Conservation (phyloP, 75 land plant genomes). For the Cunninghamia lanceolata region DNA sequence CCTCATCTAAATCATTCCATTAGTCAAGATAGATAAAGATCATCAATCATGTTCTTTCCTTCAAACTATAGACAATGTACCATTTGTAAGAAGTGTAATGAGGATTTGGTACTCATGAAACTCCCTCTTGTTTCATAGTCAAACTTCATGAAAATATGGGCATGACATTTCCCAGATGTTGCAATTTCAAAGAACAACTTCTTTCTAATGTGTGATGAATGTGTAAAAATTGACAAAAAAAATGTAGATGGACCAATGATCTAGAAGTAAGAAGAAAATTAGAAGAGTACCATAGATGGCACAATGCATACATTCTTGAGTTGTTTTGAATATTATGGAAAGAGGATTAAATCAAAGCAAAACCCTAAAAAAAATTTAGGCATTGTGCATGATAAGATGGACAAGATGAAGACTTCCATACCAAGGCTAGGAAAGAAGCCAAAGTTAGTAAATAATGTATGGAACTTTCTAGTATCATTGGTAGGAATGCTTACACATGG, state of each 20-base stretch:
- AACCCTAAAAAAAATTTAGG: background rate
- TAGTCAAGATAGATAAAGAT: background rate
- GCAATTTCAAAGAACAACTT: no score
- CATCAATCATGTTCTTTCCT: background rate
- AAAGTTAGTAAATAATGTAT: background rate
- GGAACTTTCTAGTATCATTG: background rate
- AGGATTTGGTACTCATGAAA: background rate
- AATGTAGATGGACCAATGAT: background rate
- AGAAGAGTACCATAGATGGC: background rate
- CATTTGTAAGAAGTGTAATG: background rate
- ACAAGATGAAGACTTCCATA: background rate
- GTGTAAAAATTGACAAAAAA: background rate
- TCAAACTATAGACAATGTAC: no score
- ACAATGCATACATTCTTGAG: no score
- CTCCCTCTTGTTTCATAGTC: background rate
- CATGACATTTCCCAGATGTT: background rate
- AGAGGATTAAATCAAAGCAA: background rate
- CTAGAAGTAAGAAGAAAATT: background rate
- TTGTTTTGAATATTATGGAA: no score
- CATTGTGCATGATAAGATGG: background rate
- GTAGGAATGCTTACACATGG: background rate
- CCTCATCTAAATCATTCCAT: background rate
- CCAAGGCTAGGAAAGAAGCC: background rate
- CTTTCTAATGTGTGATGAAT: background rate
- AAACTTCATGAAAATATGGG: no score